A percentile compares a stretch with the other conserved stretches of the same genome.
phyloP scores from a whole-genome alignment of 1,284 basidiomycete genomes.

The Xanthoconium separans region DNA sequence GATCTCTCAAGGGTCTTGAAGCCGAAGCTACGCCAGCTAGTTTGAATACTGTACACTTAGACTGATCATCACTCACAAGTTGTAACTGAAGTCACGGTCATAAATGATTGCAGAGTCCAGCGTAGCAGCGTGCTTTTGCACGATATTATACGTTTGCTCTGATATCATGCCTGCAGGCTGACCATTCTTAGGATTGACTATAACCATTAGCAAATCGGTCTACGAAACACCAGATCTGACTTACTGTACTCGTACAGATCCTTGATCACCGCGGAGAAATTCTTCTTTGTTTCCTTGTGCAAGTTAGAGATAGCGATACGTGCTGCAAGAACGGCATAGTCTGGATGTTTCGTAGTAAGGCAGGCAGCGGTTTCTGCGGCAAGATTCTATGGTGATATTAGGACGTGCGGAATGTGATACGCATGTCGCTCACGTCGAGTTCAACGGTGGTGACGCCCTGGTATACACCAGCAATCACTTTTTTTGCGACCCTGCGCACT shows the following conservation, averaged over 20 bases:
- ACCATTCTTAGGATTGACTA: slow-evolving; percentile 96
- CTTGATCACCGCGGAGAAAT: slow-evolving; percentile 88
- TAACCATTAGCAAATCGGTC: slow-evolving; percentile 6
- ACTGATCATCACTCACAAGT: slow-evolving; percentile 58
- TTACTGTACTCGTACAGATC: slow-evolving; percentile 89
- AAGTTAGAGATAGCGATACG: slow-evolving; percentile 98
- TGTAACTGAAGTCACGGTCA: slow-evolving; percentile 97
- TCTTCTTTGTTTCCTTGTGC: slow-evolving; percentile 99
- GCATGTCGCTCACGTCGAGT: slow-evolving; percentile 72
- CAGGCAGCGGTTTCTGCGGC: slow-evolving; percentile 97
- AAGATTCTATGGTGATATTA: slow-evolving; percentile 63
- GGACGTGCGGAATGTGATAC: neutral
- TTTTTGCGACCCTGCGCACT: slow-evolving; percentile 74
- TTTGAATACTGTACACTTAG: slow-evolving; percentile 1
- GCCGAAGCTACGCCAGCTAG: slow-evolving; percentile 69
- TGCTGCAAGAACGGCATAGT: slow-evolving; percentile 97
- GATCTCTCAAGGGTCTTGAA: slow-evolving; percentile 99
- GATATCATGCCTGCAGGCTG: slow-evolving; percentile 90
- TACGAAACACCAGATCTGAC: slow-evolving; percentile 22
- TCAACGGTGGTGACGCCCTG: slow-evolving; percentile 97
- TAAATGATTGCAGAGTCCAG: slow-evolving; percentile 97
- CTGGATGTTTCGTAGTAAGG: slow-evolving; percentile 95
- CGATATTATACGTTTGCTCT: slow-evolving; percentile 80
- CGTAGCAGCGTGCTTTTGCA: slow-evolving; percentile 79
- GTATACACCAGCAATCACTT: slow-evolving; percentile 95